phyloP scores from a whole-genome alignment of 1,284 basidiomycete species.

The Ceratobasidium sp. region DNA sequence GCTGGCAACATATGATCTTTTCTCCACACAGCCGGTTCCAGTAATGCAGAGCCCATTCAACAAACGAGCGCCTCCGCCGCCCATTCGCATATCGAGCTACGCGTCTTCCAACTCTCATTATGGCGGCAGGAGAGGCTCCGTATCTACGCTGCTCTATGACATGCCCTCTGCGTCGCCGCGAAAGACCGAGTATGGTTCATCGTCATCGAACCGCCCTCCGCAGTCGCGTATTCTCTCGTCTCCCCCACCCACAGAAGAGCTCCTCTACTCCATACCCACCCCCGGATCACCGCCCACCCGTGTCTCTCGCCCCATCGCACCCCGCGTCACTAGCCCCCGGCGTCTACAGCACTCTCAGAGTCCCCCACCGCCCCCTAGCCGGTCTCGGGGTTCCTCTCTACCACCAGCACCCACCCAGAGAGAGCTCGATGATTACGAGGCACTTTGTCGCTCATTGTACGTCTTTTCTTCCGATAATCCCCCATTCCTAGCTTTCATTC shows the following conservation, averaged over 20 bases:
- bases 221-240: slow-evolving; percentile 21
- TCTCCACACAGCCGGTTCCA: slow-evolving; percentile 7
- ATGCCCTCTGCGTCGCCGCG: slow-evolving; percentile 37
- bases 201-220: not conserved
- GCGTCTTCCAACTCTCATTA: slow-evolving; percentile 11
- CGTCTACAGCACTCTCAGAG: not conserved
- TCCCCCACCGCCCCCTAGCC: slow-evolving; percentile 25
- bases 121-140: slow-evolving; percentile 22
- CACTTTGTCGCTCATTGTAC: slow-evolving; percentile 47
- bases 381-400: slow-evolving; percentile 26
- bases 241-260: slow-evolving; percentile 20
- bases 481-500: slow-evolving; percentile 20
- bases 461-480: slow-evolving; percentile 22
- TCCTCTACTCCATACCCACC: slow-evolving; percentile 22
- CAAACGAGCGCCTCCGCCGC: slow-evolving; percentile 38
- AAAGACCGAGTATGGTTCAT: slow-evolving; percentile 23
- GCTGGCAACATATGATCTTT: slow-evolving; percentile 8
- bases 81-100: slow-evolving; percentile 34
- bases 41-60: not conserved
- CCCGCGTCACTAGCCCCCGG: slow-evolving; percentile 17
- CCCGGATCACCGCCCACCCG: slow-evolving; percentile 20
- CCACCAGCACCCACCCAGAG: slow-evolving; percentile 37
- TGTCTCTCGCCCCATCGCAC: slow-evolving; percentile 4
- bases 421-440: slow-evolving; percentile 48
- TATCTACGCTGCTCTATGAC: slow-evolving; percentile 31